phyloP scores from a whole-genome alignment of 78 protist genomes.

The Pigoraptor vietnamica region DNA sequence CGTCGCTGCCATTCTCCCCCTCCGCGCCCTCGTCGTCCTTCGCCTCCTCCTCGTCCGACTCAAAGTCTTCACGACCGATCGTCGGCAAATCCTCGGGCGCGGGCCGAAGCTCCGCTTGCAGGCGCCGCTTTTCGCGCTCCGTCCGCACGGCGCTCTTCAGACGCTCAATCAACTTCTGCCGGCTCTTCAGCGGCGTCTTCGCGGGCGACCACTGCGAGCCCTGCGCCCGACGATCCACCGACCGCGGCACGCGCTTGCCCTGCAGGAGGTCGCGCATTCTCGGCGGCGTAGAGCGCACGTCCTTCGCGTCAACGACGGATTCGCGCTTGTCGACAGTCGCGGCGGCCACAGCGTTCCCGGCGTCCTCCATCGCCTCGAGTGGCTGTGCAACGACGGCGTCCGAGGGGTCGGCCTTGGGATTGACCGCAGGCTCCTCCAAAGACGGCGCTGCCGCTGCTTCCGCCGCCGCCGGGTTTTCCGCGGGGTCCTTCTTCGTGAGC shows the following conservation, averaged over 20 bases:
- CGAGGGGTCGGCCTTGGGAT: no score
- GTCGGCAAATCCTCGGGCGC: neutral
- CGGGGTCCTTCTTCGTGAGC: neutral
- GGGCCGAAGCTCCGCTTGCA: neutral
- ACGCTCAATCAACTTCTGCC: neutral
- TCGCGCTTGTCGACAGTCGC: no score
- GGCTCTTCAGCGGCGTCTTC: neutral
- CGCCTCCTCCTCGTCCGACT: neutral
- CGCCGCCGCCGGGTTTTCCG: no score
- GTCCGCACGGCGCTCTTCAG: neutral
- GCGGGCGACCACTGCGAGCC: neutral
- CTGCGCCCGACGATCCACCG: neutral
- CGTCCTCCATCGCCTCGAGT: no score
- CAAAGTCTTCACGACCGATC: neutral
- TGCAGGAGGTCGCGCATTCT: neutral
- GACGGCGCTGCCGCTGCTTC: no score
- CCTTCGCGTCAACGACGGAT: no score
- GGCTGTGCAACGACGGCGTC: no score
- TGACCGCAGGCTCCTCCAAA: neutral
- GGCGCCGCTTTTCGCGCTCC: neutral
- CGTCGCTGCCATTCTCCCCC: neutral
- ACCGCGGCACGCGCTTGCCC: neutral
- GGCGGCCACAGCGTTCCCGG: no score
- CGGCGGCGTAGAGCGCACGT: no score
- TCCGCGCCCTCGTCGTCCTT: neutral